Conservation (phyloP, 2,329 filamentous ascomycete species). For the Phialophora tarda region DNA sequence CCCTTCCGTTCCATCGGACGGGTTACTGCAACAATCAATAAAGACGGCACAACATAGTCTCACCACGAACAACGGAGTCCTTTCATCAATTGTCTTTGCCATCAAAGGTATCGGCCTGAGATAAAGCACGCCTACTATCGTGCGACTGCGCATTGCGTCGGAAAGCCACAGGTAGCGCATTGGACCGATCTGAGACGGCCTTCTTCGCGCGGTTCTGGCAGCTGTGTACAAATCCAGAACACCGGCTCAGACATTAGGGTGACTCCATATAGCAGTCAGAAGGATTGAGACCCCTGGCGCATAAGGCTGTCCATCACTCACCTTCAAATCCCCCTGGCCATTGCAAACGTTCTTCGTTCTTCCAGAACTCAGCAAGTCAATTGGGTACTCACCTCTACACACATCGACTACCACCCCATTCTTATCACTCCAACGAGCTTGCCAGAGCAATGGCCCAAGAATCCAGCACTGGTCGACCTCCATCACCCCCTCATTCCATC, state of each 20-base stretch:
- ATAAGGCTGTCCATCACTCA: constrained; percentile 16
- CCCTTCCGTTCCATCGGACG: constrained; percentile 20
- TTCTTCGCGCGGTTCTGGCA: constrained; percentile 1
- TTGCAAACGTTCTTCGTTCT: neutral
- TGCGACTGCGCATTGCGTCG: constrained; percentile 14
- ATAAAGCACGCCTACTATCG: constrained; percentile 29
- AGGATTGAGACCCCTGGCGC: neutral
- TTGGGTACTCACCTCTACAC: neutral
- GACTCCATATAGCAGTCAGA: constrained; percentile 15
- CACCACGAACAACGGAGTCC: constrained; percentile 29
- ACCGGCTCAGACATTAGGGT: constrained; percentile 22
- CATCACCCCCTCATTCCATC: constrained; percentile 37
- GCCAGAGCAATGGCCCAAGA: constrained; percentile 27
- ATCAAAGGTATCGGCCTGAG: constrained; percentile 25
- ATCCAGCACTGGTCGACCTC: constrained; percentile 26
- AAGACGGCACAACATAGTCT: constrained; percentile 26
- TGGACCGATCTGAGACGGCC: constrained; percentile 4
- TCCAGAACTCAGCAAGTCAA: neutral
- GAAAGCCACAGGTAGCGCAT: constrained; percentile 26
- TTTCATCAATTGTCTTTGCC: constrained; percentile 33
- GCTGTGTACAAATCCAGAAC: constrained; percentile 26
- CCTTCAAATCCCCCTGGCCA: neutral
- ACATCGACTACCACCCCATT: neutral
- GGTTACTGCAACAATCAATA: constrained; percentile 36
- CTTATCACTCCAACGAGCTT: constrained; percentile 4